Evolutionary conservation across 176 grass and related monocot genomes (phyloP).

Genomic region (Triticum timopheevii): DNA sequence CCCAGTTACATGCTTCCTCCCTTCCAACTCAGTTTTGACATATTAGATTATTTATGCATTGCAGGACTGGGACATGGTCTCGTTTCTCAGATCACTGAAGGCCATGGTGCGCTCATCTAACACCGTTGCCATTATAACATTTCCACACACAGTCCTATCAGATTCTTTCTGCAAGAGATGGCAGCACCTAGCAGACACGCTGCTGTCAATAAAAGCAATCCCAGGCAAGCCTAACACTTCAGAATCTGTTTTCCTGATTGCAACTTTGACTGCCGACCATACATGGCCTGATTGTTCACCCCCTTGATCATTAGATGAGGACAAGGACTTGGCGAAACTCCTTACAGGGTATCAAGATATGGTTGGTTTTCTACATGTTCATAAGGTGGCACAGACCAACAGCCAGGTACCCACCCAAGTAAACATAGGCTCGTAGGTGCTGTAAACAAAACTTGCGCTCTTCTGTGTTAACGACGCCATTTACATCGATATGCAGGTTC

Average conservation of each 20-base stretch:
- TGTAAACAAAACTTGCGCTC: neutral
- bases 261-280: neutral
- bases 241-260: neutral
- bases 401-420: constrained; percentile 59
- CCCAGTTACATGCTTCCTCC: neutral
- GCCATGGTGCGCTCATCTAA: constrained; percentile 63
- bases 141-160: constrained; percentile 63
- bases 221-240: constrained; percentile 44
- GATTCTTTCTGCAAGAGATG: constrained; percentile 85
- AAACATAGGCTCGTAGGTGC: neutral
- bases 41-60: neutral
- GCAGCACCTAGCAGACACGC: constrained; percentile 89
- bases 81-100: constrained; percentile 81
- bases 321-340: constrained; percentile 82
- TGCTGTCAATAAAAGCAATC: constrained; percentile 85
- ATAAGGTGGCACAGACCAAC: constrained; percentile 83
- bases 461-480: neutral
- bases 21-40: neutral
- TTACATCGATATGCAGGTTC: constrained; percentile 53
- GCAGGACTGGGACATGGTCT: constrained; percentile 93
- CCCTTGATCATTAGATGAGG: constrained; percentile 71
- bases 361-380: constrained; percentile 89
- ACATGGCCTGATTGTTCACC: neutral
- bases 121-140: constrained; percentile 73
- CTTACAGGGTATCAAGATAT: constrained; percentile 91